Evolutionary conservation across 2,329 filamentous ascomycete genomes (phyloP).

Genomic region (Remersonia thermophila): DNA sequence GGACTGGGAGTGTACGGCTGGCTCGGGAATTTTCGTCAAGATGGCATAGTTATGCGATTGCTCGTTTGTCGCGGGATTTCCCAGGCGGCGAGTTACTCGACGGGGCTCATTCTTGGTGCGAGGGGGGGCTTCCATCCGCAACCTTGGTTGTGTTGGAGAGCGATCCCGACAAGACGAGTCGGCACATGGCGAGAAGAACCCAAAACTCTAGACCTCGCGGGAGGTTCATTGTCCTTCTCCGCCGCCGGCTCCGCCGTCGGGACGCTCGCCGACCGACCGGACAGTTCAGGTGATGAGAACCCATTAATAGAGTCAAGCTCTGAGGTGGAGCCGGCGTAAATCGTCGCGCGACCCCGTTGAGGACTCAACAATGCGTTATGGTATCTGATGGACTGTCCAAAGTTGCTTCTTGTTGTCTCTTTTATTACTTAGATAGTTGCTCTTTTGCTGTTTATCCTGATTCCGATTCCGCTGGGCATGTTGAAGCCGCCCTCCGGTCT

Average conservation of each 20-base stretch:
- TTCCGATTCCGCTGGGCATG: slow-evolving; percentile 4
- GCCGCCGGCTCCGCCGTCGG: slow-evolving; percentile 18
- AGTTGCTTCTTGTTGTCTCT: no score
- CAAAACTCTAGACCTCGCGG: slow-evolving; percentile 25
- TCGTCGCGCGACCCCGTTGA: slow-evolving; percentile 27
- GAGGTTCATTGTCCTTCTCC: slow-evolving; percentile 22
- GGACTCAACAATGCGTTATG: slow-evolving; percentile 31
- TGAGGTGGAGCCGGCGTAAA: slow-evolving; percentile 44
- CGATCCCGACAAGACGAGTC: slow-evolving; percentile 7
- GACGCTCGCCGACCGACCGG: slow-evolving; percentile 16
- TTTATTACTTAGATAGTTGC: slow-evolving; percentile 9
- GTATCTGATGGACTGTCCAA: slow-evolving; percentile 27
- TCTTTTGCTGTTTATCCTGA: neutral
- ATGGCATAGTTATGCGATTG: slow-evolving; percentile 99
- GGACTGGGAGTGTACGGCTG: slow-evolving; percentile 32
- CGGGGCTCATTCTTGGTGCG: slow-evolving; percentile 99
- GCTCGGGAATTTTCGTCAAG: slow-evolving; percentile 71
- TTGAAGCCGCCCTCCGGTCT: slow-evolving; percentile 12
- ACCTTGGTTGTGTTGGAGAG: slow-evolving; percentile 34
- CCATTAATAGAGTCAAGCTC: slow-evolving; percentile 97
- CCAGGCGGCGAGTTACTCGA: slow-evolving; percentile 71
- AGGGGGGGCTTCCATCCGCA: slow-evolving; percentile 54
- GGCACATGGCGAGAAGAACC: neutral
- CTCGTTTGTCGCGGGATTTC: slow-evolving; percentile 27
- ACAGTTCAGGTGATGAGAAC: slow-evolving; percentile 77